Conservation (phyloP, 345 rosid genomes). For the Murraya koenigii region DNA sequence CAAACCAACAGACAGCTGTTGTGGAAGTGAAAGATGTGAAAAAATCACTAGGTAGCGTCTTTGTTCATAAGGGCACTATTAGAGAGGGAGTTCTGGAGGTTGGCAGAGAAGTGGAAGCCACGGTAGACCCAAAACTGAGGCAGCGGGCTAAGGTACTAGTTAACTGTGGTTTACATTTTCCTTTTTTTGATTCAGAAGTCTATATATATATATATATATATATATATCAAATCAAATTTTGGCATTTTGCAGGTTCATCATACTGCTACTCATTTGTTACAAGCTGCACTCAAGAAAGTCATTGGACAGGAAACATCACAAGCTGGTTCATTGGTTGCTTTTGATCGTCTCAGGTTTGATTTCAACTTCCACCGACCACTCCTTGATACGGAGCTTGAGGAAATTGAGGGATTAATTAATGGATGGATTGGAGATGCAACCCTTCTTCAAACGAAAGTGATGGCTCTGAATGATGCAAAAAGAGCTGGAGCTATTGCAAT, state of each 20-base stretch:
- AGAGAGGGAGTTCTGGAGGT: conserved; percentile 78
- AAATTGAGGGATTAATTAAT: conserved; percentile 72
- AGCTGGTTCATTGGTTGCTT: conserved; percentile 96
- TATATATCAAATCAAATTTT: conserved; percentile 4
- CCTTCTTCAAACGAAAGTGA: conserved; percentile 72
- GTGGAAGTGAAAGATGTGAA: conserved; percentile 87
- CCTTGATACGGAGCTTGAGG: conserved; percentile 60
- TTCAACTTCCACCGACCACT: conserved; percentile 82
- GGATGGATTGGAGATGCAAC: conserved; percentile 81
- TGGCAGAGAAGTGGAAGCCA: conserved; percentile 88
- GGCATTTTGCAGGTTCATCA: conserved; percentile 74
- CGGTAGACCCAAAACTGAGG: conserved; percentile 70
- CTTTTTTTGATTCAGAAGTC: background rate
- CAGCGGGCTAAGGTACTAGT: conserved; percentile 73
- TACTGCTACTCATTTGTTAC: conserved; percentile 94
- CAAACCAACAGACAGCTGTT: conserved; percentile 47
- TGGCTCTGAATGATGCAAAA: conserved; percentile 81
- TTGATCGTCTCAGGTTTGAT: conserved; percentile 96
- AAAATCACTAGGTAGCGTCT: conserved; percentile 62
- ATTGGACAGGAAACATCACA: conserved; percentile 86
- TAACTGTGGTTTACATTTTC: conserved; percentile 15
- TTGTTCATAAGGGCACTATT: conserved; percentile 83
- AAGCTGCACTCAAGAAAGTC: conserved; percentile 89
- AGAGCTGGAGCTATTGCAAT: conserved; percentile 92
- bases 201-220: too few relatives aligned